A percentile compares a stretch with the other conserved stretches of the same genome.
Evolutionary conservation across 805 yeast genomes (phyloP).

Genomic region (Candida peoriensis): DNA sequence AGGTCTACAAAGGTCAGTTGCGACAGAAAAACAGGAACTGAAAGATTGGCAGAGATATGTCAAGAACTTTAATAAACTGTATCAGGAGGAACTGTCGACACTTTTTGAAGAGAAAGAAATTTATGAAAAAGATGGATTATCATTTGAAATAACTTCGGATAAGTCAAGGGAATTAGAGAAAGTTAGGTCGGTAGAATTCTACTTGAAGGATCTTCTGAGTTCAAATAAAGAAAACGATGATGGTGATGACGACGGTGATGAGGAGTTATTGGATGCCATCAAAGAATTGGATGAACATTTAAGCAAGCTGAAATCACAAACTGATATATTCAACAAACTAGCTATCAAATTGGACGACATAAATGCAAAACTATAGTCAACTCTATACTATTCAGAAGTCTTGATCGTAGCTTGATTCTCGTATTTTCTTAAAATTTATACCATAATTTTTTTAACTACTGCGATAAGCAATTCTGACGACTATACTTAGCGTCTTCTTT

Average conservation of each 20-base stretch:
- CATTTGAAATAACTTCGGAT: no score
- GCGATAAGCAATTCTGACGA: no score
- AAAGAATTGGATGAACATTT: slow-evolving; percentile 12
- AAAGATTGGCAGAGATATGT: slow-evolving; percentile 9
- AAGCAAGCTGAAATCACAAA: slow-evolving; percentile 9
- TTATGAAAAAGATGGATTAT: slow-evolving; percentile 1
- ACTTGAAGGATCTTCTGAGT: no score
- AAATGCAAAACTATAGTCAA: no score
- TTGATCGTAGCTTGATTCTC: no score
- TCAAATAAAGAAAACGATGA: slow-evolving; percentile 7
- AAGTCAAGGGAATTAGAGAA: no score
- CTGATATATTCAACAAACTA: slow-evolving; percentile 10
- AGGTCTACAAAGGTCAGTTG: slow-evolving; percentile 8
- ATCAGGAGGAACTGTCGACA: slow-evolving; percentile 10
- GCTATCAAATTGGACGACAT: slow-evolving; percentile 9
- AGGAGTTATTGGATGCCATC: no score
- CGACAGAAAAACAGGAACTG: slow-evolving; percentile 8
- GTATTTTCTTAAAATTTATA: no score
- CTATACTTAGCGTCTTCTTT: no score
- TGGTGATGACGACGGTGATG: slow-evolving; percentile 6
- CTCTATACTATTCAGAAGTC: no score
- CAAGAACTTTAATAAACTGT: slow-evolving; percentile 9
- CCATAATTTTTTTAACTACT: no score
- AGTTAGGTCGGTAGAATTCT: no score
- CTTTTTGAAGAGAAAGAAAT: slow-evolving; percentile 7